Conservation (phyloP, 2,329 filamentous ascomycete species). For the Phaeomoniella chlamydospora region DNA sequence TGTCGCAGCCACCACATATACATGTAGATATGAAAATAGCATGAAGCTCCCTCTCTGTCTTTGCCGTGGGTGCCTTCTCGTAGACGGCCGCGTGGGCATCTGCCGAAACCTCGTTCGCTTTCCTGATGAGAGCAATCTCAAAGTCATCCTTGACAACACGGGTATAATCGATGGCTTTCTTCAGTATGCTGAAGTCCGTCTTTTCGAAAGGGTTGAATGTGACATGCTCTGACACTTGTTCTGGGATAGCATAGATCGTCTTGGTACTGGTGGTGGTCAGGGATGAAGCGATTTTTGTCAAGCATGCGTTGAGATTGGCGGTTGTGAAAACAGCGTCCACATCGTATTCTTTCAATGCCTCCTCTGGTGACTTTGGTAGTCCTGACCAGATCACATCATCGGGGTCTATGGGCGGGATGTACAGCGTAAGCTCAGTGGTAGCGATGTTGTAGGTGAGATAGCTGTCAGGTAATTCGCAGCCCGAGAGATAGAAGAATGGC, state of each 20-base stretch:
- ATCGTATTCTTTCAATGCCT: constrained; percentile 66
- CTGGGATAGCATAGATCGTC: constrained; percentile 61
- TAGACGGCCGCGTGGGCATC: constrained; percentile 64
- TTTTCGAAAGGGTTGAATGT: constrained; percentile 57
- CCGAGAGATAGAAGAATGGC: constrained; percentile 89
- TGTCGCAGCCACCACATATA: constrained; percentile 55
- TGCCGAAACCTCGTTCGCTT: constrained; percentile 67
- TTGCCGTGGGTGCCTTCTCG: constrained; percentile 43
- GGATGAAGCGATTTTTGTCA: constrained; percentile 33
- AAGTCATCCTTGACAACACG: constrained; percentile 76
- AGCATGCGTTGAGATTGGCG: constrained; percentile 60
- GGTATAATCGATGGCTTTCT: constrained; percentile 61
- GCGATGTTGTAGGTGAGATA: constrained; percentile 69
- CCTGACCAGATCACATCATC: constrained; percentile 89
- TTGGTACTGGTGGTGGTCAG: constrained; percentile 18
- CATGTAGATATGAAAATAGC: constrained; percentile 62
- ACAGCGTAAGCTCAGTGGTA: constrained; percentile 62
- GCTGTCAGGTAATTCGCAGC: constrained; percentile 67
- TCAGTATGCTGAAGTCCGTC: constrained; percentile 47
- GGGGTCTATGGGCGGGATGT: constrained; percentile 77
- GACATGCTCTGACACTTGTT: constrained; percentile 59
- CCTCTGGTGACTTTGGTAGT: constrained; percentile 60
- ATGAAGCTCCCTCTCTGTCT: constrained; percentile 72
- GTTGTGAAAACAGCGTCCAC: constrained; percentile 64
- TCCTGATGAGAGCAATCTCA: constrained; percentile 67